Evolutionary conservation across 345 rosid genomes (phyloP).

Genomic region (Ricinus communis): DNA sequence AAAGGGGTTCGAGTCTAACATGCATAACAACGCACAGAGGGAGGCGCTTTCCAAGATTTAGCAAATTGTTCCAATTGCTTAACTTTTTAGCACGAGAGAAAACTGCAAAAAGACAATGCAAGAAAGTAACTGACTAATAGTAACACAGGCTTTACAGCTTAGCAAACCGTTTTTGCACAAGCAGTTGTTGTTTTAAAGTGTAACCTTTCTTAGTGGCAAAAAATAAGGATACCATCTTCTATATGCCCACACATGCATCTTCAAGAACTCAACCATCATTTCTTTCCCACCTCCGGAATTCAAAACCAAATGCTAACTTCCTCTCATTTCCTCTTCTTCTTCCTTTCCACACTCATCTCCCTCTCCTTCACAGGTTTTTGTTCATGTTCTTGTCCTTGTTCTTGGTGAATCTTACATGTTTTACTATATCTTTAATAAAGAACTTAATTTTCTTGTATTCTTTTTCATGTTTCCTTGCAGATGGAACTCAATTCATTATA

Average conservation of each 20-base stretch:
- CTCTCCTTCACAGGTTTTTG: slow-evolving; percentile 17
- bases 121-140: background rate
- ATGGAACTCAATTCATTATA: slow-evolving; percentile 29
- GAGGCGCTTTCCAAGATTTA: too few species aligned
- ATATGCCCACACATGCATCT: background rate
- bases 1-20: too few species aligned
- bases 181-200: background rate
- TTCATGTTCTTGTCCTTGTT: too few species aligned
- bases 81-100: too few species aligned
- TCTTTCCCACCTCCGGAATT: background rate
- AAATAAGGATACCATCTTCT: background rate
- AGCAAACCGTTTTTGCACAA: slow-evolving; percentile 7
- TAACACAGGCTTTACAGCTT: slow-evolving; percentile 3
- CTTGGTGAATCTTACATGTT: too few species aligned
- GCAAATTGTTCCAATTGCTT: too few species aligned
- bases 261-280: background rate
- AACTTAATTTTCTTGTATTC: background rate
- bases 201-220: slow-evolving; percentile 9
- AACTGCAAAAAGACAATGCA: background rate
- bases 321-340: background rate
- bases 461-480: slow-evolving; percentile 12
- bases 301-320: slow-evolving; percentile 16
- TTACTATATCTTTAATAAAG: background rate
- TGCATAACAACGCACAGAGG: too few species aligned
- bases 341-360: background rate